Evolutionary conservation across 805 yeast genomes (phyloP), one percentile per base, ranked within the genome.

Genomic region (fission yeast (Schizosaccharomyces pombe)): DNA sequence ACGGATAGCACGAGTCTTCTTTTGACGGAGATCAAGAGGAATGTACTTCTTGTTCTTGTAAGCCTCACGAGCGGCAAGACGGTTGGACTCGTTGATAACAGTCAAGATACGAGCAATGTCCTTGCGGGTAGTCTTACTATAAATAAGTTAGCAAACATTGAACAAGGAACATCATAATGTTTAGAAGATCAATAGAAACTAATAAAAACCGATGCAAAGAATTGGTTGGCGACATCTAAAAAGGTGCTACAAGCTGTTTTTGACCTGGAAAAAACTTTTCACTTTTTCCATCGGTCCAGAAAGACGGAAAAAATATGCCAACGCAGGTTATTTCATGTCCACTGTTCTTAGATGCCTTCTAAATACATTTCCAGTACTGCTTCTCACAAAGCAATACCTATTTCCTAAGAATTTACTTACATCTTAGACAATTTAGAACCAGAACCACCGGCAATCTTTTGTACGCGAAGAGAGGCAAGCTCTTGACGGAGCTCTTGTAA

Each of bases 1-100:
- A 84, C 98, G 89, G 75, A 89, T 75, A 73, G 98, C 97, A 82
- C 97, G 89, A 75, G 99, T 91, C 83, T 91, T 85, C 89, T 91
- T 91, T 67, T 86, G 94, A 78, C 97, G 89, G 76, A 91, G 80
- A 73, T 87, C 96, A 79, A 89, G 87, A 78, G 98, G 97, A 73
- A 79, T 77, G 81, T 79, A 83, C 76, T 85, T 87, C 67, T 68
- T 67, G 65, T 61, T 62, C 81, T 84, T 82, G 89, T 87, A 87
- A 79, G 84, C 82, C 70, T 82, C 91, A 75, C 85, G 85, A 71
- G 85, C 95, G 66, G 81, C 79, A 64, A 82, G 86, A 77, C 98
- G 86, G 76, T 86, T 95, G 78, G 82, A 85, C 68, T 81, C 79
- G 87, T 84, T 87, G 77, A 89, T 85, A 76, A 89, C 76, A 64